Base-by-base conservation (phyloP, 306 rosid genomes). In the Lagenaria siceraria region DNA sequence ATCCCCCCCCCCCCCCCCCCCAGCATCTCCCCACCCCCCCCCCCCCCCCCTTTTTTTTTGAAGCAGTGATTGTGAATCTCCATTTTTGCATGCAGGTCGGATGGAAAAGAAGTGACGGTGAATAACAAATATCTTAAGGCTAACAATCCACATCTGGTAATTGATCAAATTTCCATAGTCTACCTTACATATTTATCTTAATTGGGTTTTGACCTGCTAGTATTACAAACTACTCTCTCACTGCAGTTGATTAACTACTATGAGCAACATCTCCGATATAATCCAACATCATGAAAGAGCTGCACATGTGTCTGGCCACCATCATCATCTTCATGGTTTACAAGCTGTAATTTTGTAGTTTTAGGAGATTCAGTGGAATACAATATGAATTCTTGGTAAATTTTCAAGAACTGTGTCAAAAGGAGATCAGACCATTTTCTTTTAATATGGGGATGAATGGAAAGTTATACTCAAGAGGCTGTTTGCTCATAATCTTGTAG, bases 251-350 rank as follows among this genome's bases (percentile, higher is more conserved):
- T 93, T 80, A 87, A 83, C 86, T 93, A 82, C 85, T 93, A 91
- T 38, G 97, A 93, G 96, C 92, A 88, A 84, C 97, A 89, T 86
- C 93, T 93, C 81, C 90, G 93, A 29, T 93, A 89, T 83, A 82
- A 55, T 85, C 89, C 92, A 2, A 68, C 86, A 24, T 73, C 73
- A 22, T 89, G 87, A 88, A 60, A 77, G 74, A 72, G 68, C 79
- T 49, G 11, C 76, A 24, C 10, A 15, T 14, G 60, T 49, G 18
- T 72, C 59, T 49, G 76, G 24, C 42, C 40, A 48, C 60, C 60
- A 72, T 18, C 60, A 14, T 48, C 58, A 71, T 48, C 43, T 49
- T 27, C 49, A 25, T 27, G 59, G 25, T 49, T 46, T 72, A 27
- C 43, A 48, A 72, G 58, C 59, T 72, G 58, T 71, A 46, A 48